Conservation (phyloP, 2,329 filamentous ascomycete genomes). For the Gyromitra esculenta region DNA sequence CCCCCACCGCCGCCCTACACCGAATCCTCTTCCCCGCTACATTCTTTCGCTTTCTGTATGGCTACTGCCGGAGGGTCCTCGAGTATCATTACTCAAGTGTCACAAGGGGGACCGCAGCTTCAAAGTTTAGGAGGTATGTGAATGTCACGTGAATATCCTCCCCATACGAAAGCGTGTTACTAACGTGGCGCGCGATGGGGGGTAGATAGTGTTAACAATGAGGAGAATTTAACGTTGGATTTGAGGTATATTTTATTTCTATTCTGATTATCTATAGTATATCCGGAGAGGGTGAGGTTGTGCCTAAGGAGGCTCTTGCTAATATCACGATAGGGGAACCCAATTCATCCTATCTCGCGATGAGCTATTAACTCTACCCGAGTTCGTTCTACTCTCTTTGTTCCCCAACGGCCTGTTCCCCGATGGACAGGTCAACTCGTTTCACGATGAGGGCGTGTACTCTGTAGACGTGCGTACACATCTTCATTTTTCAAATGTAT, state of each 20-base stretch:
- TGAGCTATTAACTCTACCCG: constrained; percentile 91
- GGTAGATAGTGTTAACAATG: constrained; percentile 63
- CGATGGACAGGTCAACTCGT: constrained; percentile 92
- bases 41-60: constrained; percentile 96
- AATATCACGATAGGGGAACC: constrained; percentile 72
- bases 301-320: not conserved
- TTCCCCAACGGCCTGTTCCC: constrained; percentile 98
- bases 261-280: not conserved
- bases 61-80: constrained; percentile 94
- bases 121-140: constrained; percentile 83
- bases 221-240: constrained; percentile 95
- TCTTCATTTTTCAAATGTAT: constrained; percentile 52
- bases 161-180: not conserved
- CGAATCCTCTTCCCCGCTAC: constrained; percentile 90
- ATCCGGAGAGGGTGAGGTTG: not conserved
- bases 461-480: constrained; percentile 80
- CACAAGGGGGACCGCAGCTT: constrained; percentile 88
- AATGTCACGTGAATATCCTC: constrained; percentile 23
- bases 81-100: constrained; percentile 99
- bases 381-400: constrained; percentile 96
- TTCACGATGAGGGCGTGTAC: constrained; percentile 91
- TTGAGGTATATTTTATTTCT: constrained; percentile 72
- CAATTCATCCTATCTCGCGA: constrained; percentile 94
- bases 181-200: constrained; percentile 7
- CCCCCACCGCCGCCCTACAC: constrained; percentile 95